These are phyloP conservation scores for Leishmania gerbilli DNA, from an alignment of 208 protist species.

Conservation along the genomic window DNA sequence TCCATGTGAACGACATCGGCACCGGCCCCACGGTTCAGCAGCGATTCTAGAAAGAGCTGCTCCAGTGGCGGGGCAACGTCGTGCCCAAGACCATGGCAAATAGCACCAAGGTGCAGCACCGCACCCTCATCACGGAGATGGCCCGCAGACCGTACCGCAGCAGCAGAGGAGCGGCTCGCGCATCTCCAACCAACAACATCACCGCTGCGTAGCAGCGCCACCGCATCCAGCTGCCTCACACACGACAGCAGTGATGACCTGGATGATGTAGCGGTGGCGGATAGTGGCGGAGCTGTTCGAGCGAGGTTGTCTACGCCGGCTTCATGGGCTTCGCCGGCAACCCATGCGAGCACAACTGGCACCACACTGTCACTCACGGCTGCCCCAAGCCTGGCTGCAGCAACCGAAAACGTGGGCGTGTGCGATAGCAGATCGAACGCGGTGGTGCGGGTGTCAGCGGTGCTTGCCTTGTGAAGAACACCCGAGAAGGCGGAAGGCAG, in stretches of 20 bases:
- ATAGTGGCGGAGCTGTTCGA: background rate
- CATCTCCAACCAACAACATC: conserved; percentile 25
- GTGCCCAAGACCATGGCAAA: background rate
- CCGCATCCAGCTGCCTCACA: conserved; percentile 12
- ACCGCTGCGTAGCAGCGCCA: conserved; percentile 27
- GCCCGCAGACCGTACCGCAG: background rate
- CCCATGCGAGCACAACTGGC: conserved; percentile 21
- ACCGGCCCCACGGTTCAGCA: conserved; percentile 13
- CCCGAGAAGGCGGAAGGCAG: conserved; percentile 6
- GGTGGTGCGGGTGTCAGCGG: conserved; percentile 8
- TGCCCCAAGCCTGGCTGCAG: background rate
- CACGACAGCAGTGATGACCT: background rate
- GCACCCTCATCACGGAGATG: background rate
- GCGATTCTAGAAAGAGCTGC: background rate
- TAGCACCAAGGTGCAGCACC: conserved; percentile 7
- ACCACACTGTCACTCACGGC: conserved; percentile 3
- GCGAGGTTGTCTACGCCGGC: no score
- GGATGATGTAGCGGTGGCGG: background rate
- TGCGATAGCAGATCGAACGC: conserved; percentile 19
- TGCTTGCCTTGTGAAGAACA: background rate
- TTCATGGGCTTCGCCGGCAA: background rate
- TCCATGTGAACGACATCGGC: conserved; percentile 16
- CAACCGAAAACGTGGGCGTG: background rate
- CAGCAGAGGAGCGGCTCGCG: background rate
- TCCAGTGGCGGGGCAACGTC: background rate